phyloP scores from a whole-genome alignment of 768 basidiomycete genomes.

The Mycena indigotica region DNA sequence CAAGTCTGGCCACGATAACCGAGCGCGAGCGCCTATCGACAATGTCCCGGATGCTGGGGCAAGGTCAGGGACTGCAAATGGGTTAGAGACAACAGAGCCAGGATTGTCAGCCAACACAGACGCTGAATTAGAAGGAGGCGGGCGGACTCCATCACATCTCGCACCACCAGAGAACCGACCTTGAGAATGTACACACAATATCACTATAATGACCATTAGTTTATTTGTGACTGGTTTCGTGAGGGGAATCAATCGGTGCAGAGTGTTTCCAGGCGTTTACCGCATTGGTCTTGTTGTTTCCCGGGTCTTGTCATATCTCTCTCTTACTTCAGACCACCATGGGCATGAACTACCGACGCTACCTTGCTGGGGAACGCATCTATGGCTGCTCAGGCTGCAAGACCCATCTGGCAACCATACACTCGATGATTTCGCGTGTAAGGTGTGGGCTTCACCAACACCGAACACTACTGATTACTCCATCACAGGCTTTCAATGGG shows the following conservation, averaged over 20 bases:
- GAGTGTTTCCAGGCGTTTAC: constrained; percentile 1
- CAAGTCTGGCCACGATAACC: constrained; percentile 71
- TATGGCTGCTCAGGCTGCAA: constrained; percentile 87
- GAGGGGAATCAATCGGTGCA: constrained; percentile 1
- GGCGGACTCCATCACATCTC: constrained; percentile 31
- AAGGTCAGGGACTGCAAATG: constrained; percentile 63
- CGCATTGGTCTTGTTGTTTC: constrained; percentile 9
- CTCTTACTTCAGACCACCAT: constrained; percentile 42
- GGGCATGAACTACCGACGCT: constrained; percentile 90
- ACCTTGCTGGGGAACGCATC: constrained; percentile 81
- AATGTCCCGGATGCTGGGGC: constrained; percentile 72
- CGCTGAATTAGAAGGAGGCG: constrained; percentile 46
- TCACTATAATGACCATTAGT: background rate
- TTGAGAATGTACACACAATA: background rate
- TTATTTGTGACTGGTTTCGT: constrained; percentile 2
- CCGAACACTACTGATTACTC: too few species aligned
- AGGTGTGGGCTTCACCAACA: too few species aligned
- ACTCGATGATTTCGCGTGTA: constrained; percentile 89
- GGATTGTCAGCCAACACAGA: constrained; percentile 45
- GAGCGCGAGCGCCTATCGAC: constrained; percentile 67
- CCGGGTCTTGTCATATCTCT: constrained; percentile 39
- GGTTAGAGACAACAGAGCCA: constrained; percentile 59
- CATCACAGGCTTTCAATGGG: constrained; percentile 86
- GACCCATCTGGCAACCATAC: constrained; percentile 89
- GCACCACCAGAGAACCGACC: constrained; percentile 26